Conservation (phyloP, 106 monocot species). For the Dioscorea alata region DNA sequence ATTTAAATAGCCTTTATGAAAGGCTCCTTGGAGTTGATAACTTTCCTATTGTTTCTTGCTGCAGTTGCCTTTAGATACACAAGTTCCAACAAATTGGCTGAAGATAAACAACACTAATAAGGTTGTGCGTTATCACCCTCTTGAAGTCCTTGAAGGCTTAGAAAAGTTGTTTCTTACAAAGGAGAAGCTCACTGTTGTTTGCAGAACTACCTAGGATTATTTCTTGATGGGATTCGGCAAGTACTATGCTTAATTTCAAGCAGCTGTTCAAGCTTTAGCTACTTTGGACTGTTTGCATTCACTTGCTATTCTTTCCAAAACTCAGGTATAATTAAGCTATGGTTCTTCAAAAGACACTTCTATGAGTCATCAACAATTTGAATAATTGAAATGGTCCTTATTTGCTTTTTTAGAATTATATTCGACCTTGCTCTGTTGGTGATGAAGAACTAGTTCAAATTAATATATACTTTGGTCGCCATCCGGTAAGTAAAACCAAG, state of each 20-base stretch:
- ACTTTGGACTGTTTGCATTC: slow-evolving; percentile 90
- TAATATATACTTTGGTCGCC: slow-evolving; percentile 62
- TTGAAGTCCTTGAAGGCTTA: slow-evolving; percentile 56
- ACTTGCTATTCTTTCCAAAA: slow-evolving; percentile 81
- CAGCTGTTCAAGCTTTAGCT: slow-evolving; percentile 84
- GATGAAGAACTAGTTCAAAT: slow-evolving; percentile 78
- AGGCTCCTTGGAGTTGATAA: no score
- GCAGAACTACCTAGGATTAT: slow-evolving; percentile 58
- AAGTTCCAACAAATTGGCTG: slow-evolving; percentile 78
- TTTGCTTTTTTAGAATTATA: slow-evolving; percentile 59
- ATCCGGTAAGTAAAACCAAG: slow-evolving; percentile 63
- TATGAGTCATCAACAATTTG: neutral
- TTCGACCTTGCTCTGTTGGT: slow-evolving; percentile 72
- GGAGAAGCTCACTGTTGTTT: slow-evolving; percentile 70
- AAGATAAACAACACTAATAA: slow-evolving; percentile 93
- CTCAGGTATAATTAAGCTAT: slow-evolving; percentile 37
- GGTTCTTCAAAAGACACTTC: neutral
- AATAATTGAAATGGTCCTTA: slow-evolving; percentile 1
- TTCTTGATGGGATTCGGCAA: slow-evolving; percentile 59
- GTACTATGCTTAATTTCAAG: slow-evolving; percentile 89
- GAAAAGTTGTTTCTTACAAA: slow-evolving; percentile 70
- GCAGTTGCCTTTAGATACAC: slow-evolving; percentile 60
- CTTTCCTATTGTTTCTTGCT: neutral
- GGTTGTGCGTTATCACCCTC: slow-evolving; percentile 81
- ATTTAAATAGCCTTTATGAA: no score